Conservation (phyloP, 2,329 filamentous ascomycete species). For the Xylaria digitata region DNA sequence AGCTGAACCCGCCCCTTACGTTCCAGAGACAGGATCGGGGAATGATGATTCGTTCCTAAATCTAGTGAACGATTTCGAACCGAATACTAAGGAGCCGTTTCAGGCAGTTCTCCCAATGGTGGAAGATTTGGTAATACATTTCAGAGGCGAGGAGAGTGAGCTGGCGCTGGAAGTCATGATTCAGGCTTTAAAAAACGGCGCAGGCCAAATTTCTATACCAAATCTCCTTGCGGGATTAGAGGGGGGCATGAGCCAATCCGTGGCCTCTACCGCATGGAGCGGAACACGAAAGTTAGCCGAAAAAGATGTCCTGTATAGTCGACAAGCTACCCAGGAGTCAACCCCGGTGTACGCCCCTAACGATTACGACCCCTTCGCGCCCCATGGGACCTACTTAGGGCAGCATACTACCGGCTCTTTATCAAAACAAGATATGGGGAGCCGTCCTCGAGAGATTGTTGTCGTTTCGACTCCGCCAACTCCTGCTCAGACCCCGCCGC, state of each 20-base stretch:
- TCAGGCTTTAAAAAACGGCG: slow-evolving; percentile 57
- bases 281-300: slow-evolving; percentile 18
- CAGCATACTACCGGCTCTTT: slow-evolving; percentile 20
- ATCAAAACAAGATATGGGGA: slow-evolving; percentile 24
- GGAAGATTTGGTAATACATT: slow-evolving; percentile 68
- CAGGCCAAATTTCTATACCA: slow-evolving; percentile 48
- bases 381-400: slow-evolving; percentile 42
- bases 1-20: slow-evolving; percentile 52
- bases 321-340: slow-evolving; percentile 30
- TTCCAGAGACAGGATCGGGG: slow-evolving; percentile 54
- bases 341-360: slow-evolving; percentile 44
- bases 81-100: slow-evolving; percentile 45
- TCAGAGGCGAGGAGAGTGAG: slow-evolving; percentile 59
- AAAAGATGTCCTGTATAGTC: slow-evolving; percentile 27
- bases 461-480: slow-evolving; percentile 53
- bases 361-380: slow-evolving; percentile 62
- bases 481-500: slow-evolving; percentile 56
- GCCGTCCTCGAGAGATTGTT: slow-evolving; percentile 29
- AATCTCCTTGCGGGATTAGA: slow-evolving; percentile 35
- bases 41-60: slow-evolving; percentile 35
- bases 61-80: slow-evolving; percentile 34
- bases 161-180: slow-evolving; percentile 60
- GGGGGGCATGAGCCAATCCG: slow-evolving; percentile 21
- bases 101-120: slow-evolving; percentile 62
- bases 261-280: slow-evolving; percentile 16